phyloP scores from a whole-genome alignment of 805 yeast species.

The Wickerhamomyces silvicola region DNA sequence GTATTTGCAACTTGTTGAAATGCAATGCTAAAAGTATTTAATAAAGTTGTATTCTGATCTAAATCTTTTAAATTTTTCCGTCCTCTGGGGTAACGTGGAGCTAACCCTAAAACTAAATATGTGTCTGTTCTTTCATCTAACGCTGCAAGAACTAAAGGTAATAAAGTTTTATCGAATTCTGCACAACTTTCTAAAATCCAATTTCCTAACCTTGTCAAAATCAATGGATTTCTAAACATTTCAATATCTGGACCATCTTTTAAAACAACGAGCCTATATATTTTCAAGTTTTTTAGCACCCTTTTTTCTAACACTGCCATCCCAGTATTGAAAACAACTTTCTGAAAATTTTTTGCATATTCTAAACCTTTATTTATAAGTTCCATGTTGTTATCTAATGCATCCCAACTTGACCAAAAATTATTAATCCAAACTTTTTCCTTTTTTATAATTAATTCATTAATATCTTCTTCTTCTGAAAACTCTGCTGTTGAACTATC shows the following conservation, averaged over 20 bases:
- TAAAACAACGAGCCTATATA: slow-evolving; percentile 80
- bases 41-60: slow-evolving; percentile 37
- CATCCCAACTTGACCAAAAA: slow-evolving; percentile 66
- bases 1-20: slow-evolving; percentile 81
- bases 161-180: slow-evolving; percentile 57
- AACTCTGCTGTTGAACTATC: slow-evolving; percentile 33
- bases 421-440: slow-evolving; percentile 70
- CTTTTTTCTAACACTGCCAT: slow-evolving; percentile 83
- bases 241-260: slow-evolving; percentile 82
- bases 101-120: slow-evolving; percentile 82
- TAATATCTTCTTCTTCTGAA: slow-evolving; percentile 25
- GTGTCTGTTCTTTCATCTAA: slow-evolving; percentile 68
- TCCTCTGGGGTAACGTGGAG: slow-evolving; percentile 68
- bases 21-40: slow-evolving; percentile 84
- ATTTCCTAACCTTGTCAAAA: slow-evolving; percentile 73
- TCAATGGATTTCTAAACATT: slow-evolving; percentile 79
- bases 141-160: slow-evolving; percentile 84
- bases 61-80: slow-evolving; percentile 25
- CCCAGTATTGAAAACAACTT: slow-evolving; percentile 79
- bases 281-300: slow-evolving; percentile 67
- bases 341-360: slow-evolving; percentile 78
- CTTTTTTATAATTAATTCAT: slow-evolving; percentile 30
- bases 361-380: slow-evolving; percentile 64
- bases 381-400: slow-evolving; percentile 44
- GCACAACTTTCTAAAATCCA: slow-evolving; percentile 91